These are phyloP conservation scores for Pythium chondricola DNA, from an alignment of 352 stramenopile genomes.

Conservation along the genomic window DNA sequence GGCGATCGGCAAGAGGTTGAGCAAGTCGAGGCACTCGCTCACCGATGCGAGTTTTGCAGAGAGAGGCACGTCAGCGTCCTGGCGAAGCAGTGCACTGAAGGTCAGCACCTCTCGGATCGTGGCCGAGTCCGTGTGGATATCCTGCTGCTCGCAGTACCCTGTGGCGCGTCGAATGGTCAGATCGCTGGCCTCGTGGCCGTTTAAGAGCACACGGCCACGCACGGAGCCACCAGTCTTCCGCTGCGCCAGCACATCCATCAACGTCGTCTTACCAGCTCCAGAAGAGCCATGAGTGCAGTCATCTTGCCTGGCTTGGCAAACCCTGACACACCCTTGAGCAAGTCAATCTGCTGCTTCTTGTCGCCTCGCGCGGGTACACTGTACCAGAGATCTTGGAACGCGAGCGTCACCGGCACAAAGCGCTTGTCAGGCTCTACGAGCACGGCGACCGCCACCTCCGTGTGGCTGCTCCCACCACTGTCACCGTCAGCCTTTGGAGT, in stretches of 20 bases:
- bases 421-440: not conserved
- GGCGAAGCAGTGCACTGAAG: slow-evolving; percentile 44
- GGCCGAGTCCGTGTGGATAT: slow-evolving; percentile 73
- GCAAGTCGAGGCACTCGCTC: slow-evolving; percentile 14
- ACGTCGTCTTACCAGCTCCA: slow-evolving; percentile 83
- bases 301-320: slow-evolving; percentile 33
- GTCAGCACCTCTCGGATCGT: slow-evolving; percentile 23
- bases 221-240: slow-evolving; percentile 81
- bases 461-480: not conserved
- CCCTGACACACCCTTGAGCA: slow-evolving; percentile 35
- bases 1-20: slow-evolving; percentile 15
- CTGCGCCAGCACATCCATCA: slow-evolving; percentile 89
- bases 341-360: slow-evolving; percentile 16
- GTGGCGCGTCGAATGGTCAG: slow-evolving; percentile 14
- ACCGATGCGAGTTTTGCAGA: slow-evolving; percentile 16
- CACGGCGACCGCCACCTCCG: not conserved
- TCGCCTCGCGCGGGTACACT: slow-evolving; percentile 13
- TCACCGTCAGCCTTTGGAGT: slow-evolving; percentile 7
- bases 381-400: slow-evolving; percentile 32
- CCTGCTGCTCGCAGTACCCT: slow-evolving; percentile 58
- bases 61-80: slow-evolving; percentile 9
- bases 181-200: slow-evolving; percentile 19
- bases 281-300: slow-evolving; percentile 39
- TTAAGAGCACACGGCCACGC: slow-evolving; percentile 37
- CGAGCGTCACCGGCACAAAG: slow-evolving; percentile 24